Evolutionary conservation across 2,329 filamentous ascomycete species (phyloP), one percentile per base, ranked within the genome.

Genomic region (Onygenales sp.): DNA sequence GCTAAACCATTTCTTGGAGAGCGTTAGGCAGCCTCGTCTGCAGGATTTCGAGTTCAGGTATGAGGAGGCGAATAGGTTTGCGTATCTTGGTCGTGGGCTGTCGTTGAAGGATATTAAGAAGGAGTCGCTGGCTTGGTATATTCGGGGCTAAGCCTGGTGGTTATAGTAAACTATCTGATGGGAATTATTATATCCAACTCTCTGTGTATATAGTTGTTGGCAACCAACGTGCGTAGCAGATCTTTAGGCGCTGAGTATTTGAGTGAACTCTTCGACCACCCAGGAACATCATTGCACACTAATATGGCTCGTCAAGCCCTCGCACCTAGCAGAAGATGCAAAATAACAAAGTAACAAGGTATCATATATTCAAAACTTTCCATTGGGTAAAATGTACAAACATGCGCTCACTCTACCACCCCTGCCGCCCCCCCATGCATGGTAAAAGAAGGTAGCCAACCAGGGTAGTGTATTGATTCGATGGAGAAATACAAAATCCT

Each of bases 1-100:
- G 2, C 50, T 58, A 9, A 53, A 61, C 5, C 63, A 65, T 45
- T 58, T 52, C 11, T 35, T 57, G 9, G 55, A 60, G 45, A 52
- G 49, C 13, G 56, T 57, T 21, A 36, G 14, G 27, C 43, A 60
- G 11, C 55, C 55, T 6, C 57, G 58, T 31, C 53, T 54, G 43
- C 52, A 60, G 38, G 57, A 60, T 47, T 60, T 57, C 38, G 58
- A 60, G 27, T 57, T 59, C 36, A 53, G 41, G 33, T 63, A 63
- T 44, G 45, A 48, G 32, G 52, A 53, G 31, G 51, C 51, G 21
- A 61, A 61, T 21, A 41, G 52, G 41, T 59, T 57, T 50, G 53
- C 56, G 3, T 62, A 54, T 54, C 51, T 61, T 21, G 60, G 59
- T 4, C 53, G 59, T 49, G 59, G 59, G 27, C 50, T 56, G 44